phyloP scores from a whole-genome alignment of 257 asterid species.

The Gardenia jasminoides region DNA sequence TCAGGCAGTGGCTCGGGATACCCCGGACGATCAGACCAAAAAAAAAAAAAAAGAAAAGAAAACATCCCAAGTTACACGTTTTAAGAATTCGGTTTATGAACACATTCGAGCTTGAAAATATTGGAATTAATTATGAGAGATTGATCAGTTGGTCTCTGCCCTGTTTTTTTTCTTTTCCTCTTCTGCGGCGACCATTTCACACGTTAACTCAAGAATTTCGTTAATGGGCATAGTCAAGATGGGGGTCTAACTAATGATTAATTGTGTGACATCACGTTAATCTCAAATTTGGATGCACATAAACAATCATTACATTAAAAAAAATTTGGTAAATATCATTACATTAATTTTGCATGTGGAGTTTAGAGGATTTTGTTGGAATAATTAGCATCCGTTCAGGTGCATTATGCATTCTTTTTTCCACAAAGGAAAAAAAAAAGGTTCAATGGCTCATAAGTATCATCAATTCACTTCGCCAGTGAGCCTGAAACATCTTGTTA shows the following conservation, averaged over 20 bases:
- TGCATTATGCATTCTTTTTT: too few species aligned
- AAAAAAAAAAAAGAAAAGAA: too few species aligned
- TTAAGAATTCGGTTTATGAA: background rate
- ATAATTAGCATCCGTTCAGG: background rate
- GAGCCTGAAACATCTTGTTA: too few species aligned
- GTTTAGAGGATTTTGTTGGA: background rate
- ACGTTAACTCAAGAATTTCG: background rate
- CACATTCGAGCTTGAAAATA: background rate
- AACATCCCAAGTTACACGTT: background rate
- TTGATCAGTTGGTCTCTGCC: too few species aligned
- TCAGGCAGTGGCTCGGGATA: too few species aligned
- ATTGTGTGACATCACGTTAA: background rate
- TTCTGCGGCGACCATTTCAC: too few species aligned
- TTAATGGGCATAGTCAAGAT: background rate
- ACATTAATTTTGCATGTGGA: background rate
- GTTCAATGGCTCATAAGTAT: background rate
- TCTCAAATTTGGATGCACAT: background rate
- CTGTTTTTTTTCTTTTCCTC: background rate
- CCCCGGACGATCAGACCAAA: too few species aligned
- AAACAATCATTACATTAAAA: too few species aligned
- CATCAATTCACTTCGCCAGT: too few species aligned
- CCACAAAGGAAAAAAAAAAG: too few species aligned
- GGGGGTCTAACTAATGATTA: background rate
- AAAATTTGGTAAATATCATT: too few species aligned
- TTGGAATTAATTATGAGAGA: background rate